These are phyloP conservation scores for Cymbopogon flexuosus DNA, from an alignment of 202 grass and related monocot species.

Conservation along the genomic window DNA sequence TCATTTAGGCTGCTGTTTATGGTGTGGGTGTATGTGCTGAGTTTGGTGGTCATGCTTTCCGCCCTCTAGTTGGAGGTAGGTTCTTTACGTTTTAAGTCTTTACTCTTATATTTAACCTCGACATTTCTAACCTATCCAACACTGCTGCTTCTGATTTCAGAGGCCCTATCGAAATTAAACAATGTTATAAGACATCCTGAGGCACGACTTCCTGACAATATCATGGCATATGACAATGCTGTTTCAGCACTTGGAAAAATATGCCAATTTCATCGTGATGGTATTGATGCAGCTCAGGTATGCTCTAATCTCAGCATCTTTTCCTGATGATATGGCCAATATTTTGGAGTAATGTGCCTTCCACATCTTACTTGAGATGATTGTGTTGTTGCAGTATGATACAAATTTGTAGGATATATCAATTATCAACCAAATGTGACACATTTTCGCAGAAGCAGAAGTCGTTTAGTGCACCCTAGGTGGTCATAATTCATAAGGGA, in stretches of 20 bases:
- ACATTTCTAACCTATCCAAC: neutral
- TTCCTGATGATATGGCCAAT: neutral
- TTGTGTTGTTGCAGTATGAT: neutral
- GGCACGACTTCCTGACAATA: conserved; percentile 65
- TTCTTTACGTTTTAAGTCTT: neutral
- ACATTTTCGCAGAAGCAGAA: too few species aligned
- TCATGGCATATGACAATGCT: conserved; percentile 98
- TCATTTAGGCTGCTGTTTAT: conserved; percentile 84
- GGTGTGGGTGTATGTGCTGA: conserved; percentile 96
- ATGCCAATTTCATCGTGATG: conserved; percentile 76
- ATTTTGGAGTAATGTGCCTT: neutral
- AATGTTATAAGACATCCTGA: conserved; percentile 81
- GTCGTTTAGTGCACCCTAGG: neutral
- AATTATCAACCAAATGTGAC: neutral
- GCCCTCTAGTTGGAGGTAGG: conserved; percentile 88
- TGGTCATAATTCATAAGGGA: neutral
- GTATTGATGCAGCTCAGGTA: conserved; percentile 82
- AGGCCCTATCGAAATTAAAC: conserved; percentile 86
- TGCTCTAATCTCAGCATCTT: neutral
- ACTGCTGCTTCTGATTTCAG: conserved; percentile 36
- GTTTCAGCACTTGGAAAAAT: conserved; percentile 98
- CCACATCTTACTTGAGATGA: neutral
- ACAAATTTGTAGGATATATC: neutral
- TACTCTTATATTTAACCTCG: neutral
- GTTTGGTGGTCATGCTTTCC: conserved; percentile 77